These are phyloP conservation scores for Epithemia pelagica DNA, from an alignment of 108 stramenopile genomes.

Conservation along the genomic window DNA sequence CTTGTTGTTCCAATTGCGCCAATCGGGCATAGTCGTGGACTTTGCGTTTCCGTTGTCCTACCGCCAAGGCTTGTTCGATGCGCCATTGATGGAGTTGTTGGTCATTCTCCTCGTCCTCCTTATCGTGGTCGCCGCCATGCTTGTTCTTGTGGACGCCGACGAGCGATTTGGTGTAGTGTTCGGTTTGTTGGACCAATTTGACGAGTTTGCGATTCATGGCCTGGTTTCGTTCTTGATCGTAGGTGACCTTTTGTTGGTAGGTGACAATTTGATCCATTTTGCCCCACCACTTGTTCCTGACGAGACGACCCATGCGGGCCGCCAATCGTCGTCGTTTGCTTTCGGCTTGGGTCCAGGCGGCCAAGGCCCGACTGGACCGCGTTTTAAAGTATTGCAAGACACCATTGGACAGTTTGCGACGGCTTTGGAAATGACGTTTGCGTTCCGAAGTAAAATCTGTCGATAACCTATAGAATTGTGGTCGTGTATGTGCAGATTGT, in stretches of 20 bases:
- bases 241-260: slow-evolving; percentile 64
- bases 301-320: slow-evolving; percentile 28
- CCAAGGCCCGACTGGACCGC: slow-evolving; percentile 26
- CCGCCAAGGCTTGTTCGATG: slow-evolving; percentile 55
- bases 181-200: slow-evolving; percentile 71
- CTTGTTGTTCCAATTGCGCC: slow-evolving; percentile 4
- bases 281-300: slow-evolving; percentile 58
- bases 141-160: not conserved
- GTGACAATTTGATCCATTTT: slow-evolving; percentile 81
- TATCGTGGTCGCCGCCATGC: slow-evolving; percentile 12
- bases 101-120: not conserved
- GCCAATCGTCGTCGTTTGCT: slow-evolving; percentile 45
- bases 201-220: slow-evolving; percentile 88
- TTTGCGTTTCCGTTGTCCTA: slow-evolving; percentile 16
- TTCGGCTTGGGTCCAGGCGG: slow-evolving; percentile 48
- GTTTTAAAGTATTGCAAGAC: slow-evolving; percentile 42
- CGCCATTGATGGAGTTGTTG: slow-evolving; percentile 11
- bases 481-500: too few relatives aligned
- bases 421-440: slow-evolving; percentile 47
- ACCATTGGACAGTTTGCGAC: slow-evolving; percentile 42
- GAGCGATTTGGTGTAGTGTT: slow-evolving; percentile 47
- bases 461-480: slow-evolving; percentile 46
- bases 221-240: slow-evolving; percentile 46
- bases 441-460: slow-evolving; percentile 80
- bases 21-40: slow-evolving; percentile 18